Evolutionary conservation across 73 alveolate species (phyloP), one percentile per base, ranked within the genome.

Genomic region (Blepharisma japonicum): DNA sequence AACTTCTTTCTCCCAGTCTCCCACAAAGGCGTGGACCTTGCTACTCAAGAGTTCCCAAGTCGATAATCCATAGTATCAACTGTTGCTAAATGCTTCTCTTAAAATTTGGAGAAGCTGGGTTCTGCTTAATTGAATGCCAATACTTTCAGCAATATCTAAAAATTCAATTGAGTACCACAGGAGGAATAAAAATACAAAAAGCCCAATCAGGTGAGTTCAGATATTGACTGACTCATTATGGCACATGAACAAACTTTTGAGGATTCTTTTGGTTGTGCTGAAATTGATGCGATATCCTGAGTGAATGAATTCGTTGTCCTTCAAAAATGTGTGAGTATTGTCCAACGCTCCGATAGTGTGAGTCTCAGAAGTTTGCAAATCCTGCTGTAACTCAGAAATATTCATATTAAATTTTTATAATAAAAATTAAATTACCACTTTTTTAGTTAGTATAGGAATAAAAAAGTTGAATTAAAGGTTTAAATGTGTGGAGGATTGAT

Each of bases 191-290:
- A 61, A 61, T 18, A 4, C 0, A 23, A n/a, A 27, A 9, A 27
- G 86, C 32, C 98, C 98, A 49, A 89, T 55, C 7, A 92, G 51
- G 72, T 92, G 98, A 45, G 89, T 83, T 94, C 98, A 92, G 39
- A 92, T 83, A 81, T 92, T 92, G 46, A 89, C 79, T 14, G 92
- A 79, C 84, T 92, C 98, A 72, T 92, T 92, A 71, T 89, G 96
- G 20, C 78, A 80, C 86, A 67, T 78, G 71, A 92, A 89, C 68
- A 92, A 77, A 39, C 89, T 74, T 61, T 78, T 85, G 78, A 91
- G 61, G 39, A 86, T 79, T 56, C 81, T 82, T 4, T 71, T 48
- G 53, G 78, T 23, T 27, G 88, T 78, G 71, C 85, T 87, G 83
- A 83, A 91, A 83, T 87, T 80, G 50, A 92, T 80, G 51, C 94